phyloP scores from a whole-genome alignment of 805 yeast species.

The Komagataella ulmi region DNA sequence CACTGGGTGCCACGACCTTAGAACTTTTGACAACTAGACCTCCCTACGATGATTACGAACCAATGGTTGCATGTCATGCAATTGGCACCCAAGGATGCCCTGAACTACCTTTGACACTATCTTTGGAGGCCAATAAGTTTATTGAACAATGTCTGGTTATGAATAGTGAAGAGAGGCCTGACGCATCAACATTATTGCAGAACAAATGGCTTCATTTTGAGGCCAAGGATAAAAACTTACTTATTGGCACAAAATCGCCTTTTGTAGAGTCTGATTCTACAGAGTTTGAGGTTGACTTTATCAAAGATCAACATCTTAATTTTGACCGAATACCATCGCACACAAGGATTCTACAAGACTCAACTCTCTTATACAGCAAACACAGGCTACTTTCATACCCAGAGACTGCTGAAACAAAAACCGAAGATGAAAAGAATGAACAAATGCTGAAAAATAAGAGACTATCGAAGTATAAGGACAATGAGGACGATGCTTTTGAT shows the following conservation, averaged over 20 bases:
- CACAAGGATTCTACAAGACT: not conserved
- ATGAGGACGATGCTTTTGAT: not conserved
- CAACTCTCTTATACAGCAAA: not conserved
- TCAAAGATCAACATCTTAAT: not conserved
- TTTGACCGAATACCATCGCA: not conserved
- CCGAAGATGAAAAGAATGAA: not conserved
- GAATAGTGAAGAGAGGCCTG: conserved; percentile 43
- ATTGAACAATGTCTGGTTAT: conserved; percentile 57
- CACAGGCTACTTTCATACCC: not conserved
- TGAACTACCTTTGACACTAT: conserved; percentile 42
- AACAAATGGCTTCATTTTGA: conserved; percentile 58
- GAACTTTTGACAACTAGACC: conserved; percentile 82
- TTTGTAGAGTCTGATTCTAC: not conserved
- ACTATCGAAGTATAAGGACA: not conserved
- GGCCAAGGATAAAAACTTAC: conserved; percentile 9
- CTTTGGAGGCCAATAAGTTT: conserved; percentile 36
- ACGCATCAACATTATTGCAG: conserved; percentile 38
- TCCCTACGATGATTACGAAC: conserved; percentile 66
- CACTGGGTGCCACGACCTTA: conserved; percentile 87
- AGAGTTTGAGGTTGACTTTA: not conserved
- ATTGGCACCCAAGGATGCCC: conserved; percentile 68
- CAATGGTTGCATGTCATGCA: conserved; percentile 74
- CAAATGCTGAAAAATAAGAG: not conserved
- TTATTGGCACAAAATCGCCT: conserved; percentile 3
- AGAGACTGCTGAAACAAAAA: not conserved